Conservation (phyloP, 129 eudicot species). For the Helianthus tuberosus region DNA sequence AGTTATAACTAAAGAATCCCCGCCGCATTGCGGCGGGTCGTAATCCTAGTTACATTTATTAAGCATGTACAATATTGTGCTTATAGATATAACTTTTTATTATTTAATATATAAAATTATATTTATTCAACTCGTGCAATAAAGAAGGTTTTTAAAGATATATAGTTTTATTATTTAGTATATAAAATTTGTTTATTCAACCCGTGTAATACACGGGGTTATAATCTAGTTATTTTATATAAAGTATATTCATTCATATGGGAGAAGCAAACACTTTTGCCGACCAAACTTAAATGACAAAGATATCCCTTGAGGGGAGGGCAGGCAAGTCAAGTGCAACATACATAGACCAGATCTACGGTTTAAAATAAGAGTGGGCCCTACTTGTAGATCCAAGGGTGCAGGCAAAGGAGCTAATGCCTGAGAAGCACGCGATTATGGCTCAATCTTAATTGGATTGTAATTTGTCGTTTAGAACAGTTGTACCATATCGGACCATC, state of each 20-base stretch:
- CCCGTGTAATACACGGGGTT: too few relatives aligned
- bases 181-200: too few relatives aligned
- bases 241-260: background rate
- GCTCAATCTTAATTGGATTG: conserved; percentile 29
- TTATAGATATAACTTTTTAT: too few relatives aligned
- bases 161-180: too few relatives aligned
- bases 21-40: too few relatives aligned
- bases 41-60: too few relatives aligned
- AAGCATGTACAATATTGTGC: too few relatives aligned
- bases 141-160: too few relatives aligned
- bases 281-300: conserved; percentile 22
- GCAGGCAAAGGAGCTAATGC: background rate
- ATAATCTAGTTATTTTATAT: background rate
- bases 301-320: background rate
- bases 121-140: too few relatives aligned
- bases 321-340: background rate
- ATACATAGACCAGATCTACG: conserved; percentile 19
- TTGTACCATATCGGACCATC: conserved; percentile 46
- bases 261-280: conserved; percentile 9
- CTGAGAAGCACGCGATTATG: conserved; percentile 19
- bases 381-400: conserved; percentile 19
- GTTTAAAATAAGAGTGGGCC: conserved; percentile 8
- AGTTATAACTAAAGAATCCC: too few relatives aligned
- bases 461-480: conserved; percentile 38
- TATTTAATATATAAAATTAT: too few relatives aligned